Evolutionary conservation across 129 eudicot genomes (phyloP).

Genomic region (Scalesia atractyloides): DNA sequence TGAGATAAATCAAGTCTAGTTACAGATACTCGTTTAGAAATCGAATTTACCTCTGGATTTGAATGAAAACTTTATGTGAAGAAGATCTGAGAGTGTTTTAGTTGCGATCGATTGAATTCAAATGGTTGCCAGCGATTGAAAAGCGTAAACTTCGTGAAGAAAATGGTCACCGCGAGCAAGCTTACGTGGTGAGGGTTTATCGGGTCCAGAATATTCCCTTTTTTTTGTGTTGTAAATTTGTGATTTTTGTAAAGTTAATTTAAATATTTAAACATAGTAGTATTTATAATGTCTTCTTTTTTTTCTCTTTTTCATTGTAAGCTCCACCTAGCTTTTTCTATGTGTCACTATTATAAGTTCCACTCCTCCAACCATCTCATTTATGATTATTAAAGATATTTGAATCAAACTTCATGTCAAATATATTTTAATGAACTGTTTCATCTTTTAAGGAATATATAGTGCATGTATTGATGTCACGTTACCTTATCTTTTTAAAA

Average conservation of each 20-base stretch:
- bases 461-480: too few relatives aligned
- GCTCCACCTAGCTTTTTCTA: too few relatives aligned
- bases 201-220: slow-evolving; percentile 9
- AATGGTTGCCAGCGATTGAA: slow-evolving; percentile 7
- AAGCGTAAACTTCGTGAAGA: slow-evolving; percentile 10
- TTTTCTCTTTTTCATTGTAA: too few relatives aligned
- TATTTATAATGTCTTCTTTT: too few relatives aligned
- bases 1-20: not conserved
- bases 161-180: slow-evolving; percentile 9
- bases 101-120: slow-evolving; percentile 6
- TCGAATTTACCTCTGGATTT: slow-evolving; percentile 22
- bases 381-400: too few relatives aligned
- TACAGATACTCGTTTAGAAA: not conserved
- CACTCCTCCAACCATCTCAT: too few relatives aligned
- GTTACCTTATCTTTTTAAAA: too few relatives aligned
- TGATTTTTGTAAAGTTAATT: not conserved
- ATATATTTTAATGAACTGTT: too few relatives aligned
- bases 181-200: slow-evolving; percentile 19
- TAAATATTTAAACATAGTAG: too few relatives aligned
- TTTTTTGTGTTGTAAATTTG: not conserved
- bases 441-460: too few relatives aligned
- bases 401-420: too few relatives aligned
- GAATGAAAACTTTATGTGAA: not conserved
- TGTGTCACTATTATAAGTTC: too few relatives aligned
- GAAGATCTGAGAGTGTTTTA: not conserved